A percentile compares a stretch with the other conserved stretches of the same genome.
These are phyloP conservation scores for Scedosporium minutisporum DNA, from an alignment of 2,329 filamentous ascomycete species.

Conservation along the genomic window DNA sequence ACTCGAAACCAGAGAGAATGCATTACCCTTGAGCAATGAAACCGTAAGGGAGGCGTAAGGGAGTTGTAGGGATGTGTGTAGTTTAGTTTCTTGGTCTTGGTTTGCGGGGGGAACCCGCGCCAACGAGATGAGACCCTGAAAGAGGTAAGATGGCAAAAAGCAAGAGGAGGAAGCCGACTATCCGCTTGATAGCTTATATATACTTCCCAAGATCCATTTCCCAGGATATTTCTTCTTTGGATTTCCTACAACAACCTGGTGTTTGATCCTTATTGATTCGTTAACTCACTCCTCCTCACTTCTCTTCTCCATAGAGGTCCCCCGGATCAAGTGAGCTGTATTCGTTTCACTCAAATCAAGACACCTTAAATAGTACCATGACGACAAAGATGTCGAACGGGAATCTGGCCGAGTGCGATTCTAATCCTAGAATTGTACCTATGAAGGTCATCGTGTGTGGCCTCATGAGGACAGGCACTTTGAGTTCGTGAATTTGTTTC, in stretches of 20 bases:
- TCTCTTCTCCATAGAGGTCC: too few relatives aligned
- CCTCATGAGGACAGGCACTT: constrained; percentile 26
- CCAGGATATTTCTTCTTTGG: background rate
- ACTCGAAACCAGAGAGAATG: background rate
- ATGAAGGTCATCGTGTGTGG: constrained; percentile 31
- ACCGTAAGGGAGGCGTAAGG: too few relatives aligned
- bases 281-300: background rate
- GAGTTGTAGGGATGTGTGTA: too few relatives aligned
- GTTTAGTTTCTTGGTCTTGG: background rate
- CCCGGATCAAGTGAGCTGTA: too few relatives aligned
- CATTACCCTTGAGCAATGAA: background rate
- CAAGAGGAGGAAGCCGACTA: background rate
- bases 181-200: background rate
- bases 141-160: background rate
- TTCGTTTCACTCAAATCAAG: too few relatives aligned
- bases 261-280: background rate
- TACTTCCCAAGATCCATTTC: background rate
- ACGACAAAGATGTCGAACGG: constrained; percentile 6
- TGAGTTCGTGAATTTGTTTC: constrained; percentile 19
- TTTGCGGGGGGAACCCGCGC: background rate
- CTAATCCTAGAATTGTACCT: constrained; percentile 20
- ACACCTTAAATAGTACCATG: background rate
- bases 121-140: background rate
- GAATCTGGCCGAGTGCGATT: constrained; percentile 8
- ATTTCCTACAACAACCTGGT: background rate